Base-by-base conservation (phyloP, 768 basidiomycete species). In the Suillus placidus region DNA sequence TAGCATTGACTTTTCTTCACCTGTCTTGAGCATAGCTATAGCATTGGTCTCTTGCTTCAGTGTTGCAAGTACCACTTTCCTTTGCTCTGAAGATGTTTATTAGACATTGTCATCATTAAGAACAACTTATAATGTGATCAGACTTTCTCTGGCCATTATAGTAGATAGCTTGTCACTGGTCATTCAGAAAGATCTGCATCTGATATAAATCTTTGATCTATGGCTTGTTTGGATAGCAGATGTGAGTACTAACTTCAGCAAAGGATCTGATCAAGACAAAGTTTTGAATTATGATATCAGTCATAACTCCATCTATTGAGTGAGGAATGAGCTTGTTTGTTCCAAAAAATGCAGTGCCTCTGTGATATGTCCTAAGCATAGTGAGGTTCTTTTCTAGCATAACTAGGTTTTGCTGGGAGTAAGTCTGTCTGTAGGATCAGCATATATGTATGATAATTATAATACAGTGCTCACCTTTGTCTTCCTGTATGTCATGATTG, bases 211-310 rank as follows among this genome's bases (percentile, higher is more conserved):
- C 7, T 0, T n/a, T 9, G 10, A 66, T 37, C 4, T 4, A 8
- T 67, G 14, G 23, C 10, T 49, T 13, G 38, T 58, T 30, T 14
- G 42, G 35, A 16, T 52, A 64, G 38, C 52, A 64, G 32, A 77
- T 34, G 54, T 76, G n/a, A 5, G 65, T 63, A 12, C 66, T 52
- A 1, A 62, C 49, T 6, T 64, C 43, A 14, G 71, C 70, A 20
- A 70, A 68, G 73, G 72, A n/a, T 0, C 70, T 42, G 2, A 68
- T 69, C 16, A 77, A 54, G 1, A 71, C 70, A 1, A 74, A 72
- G 9, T 72, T 58, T 55, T 77, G 76, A 10, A 79, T 66, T 1
- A 78, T 40, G 0, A 78, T 38, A 56, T 77, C 72, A 1, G 71
- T 61, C 3, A 63, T 67, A 16, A 76, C 64, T 0, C 60, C 69